Evolutionary conservation across 106 monocot species (phyloP).

Genomic region (Chionographis japonica): DNA sequence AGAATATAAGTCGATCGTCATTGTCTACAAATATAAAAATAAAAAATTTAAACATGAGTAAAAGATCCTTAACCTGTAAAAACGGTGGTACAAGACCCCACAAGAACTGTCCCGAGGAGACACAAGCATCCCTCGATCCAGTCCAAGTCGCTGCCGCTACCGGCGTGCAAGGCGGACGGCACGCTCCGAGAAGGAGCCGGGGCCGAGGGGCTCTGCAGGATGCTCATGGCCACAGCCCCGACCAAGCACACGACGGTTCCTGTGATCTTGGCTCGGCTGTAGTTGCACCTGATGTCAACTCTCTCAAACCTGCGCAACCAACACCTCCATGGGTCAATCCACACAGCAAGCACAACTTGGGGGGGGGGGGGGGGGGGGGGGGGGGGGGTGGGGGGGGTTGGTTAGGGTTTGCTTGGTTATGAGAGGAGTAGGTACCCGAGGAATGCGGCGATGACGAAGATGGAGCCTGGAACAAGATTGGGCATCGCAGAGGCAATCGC

Average conservation of each 20-base stretch:
- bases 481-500: slow-evolving; percentile 71
- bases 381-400: too few relatives aligned
- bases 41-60: background rate
- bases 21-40: too few relatives aligned
- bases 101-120: slow-evolving; percentile 40
- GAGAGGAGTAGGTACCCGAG: slow-evolving; percentile 31
- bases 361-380: too few relatives aligned
- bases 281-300: slow-evolving; percentile 28
- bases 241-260: slow-evolving; percentile 24
- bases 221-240: slow-evolving; percentile 24
- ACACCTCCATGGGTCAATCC: too few relatives aligned
- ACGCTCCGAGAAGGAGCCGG: background rate
- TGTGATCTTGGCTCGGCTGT: slow-evolving; percentile 14
- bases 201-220: slow-evolving; percentile 40
- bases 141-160: slow-evolving; percentile 8
- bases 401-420: too few relatives aligned
- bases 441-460: slow-evolving; percentile 54
- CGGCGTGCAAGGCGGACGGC: too few relatives aligned
- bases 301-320: slow-evolving; percentile 55
- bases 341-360: too few relatives aligned
- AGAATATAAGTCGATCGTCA: too few relatives aligned
- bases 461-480: slow-evolving; percentile 66
- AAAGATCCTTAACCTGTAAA: slow-evolving; percentile 44
- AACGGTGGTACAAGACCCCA: slow-evolving; percentile 51
- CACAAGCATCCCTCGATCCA: slow-evolving; percentile 56